Evolutionary conservation across 495 filamentous ascomycete species (phyloP), one percentile per base, ranked within the genome.

Genomic region (Trichoderma asperelloides): DNA sequence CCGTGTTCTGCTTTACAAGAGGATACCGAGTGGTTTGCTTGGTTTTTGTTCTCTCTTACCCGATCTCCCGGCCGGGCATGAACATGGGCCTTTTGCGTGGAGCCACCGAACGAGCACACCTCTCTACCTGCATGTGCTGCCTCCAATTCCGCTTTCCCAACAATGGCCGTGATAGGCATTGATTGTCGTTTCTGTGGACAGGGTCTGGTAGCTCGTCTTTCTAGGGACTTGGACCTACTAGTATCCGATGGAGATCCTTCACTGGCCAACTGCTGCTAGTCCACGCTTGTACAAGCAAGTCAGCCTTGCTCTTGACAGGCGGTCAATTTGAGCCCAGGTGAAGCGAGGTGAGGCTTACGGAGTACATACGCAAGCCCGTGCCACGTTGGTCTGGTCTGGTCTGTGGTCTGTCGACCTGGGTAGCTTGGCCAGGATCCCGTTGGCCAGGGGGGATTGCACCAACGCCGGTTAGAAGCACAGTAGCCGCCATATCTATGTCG

Each of bases 361-460:
- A 37, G 33, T 37, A 37, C 33, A 47, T n/a, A 13, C 43, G 12
- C 43, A 60, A 12, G 55, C 55, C 16, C 55, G 30, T 25, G 55
- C 55, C 55, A 60, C 55, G 55, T 18, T 47, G 13, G 43, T 47
- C 33, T 37, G 33, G 33, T 37, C 33, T 37, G 33, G 33, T 37
- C 33, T 37, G 33, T 30, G 55, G 55, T 30, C 55, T 60, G 25
- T 11, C 55, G 30, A 3, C 9, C 5, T 21, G 12, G 16, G 55
- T 60, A 57, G 3, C 18, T 57, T 25, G 18, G 15, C 33, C 33
- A 47, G 43, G 15, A 51, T 51, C 18, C 47, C 27, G 25, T 60
- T 60, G 55, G 28, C 25, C 55, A 60, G 55, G 55, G 55, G 55
- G 27, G 55, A 60, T 30, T 60, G 55, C 55, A 60, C 25, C 55